Base-by-base conservation (phyloP, 441 rosid species). In the Adansonia rubrostipa region DNA sequence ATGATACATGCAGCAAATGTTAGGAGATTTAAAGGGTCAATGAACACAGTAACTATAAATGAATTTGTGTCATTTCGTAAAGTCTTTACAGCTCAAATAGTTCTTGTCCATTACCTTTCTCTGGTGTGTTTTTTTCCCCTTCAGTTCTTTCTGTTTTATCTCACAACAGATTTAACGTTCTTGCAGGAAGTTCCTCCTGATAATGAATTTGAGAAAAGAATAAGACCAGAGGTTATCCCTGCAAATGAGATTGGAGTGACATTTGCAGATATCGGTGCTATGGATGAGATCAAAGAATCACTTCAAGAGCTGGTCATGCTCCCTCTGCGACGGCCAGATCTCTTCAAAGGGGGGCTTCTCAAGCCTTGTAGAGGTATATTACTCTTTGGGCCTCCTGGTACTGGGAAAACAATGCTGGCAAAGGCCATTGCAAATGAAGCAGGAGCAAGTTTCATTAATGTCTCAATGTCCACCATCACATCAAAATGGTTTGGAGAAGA, bases 401-500 rank as follows among this genome's bases (percentile, higher is more conserved):
- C 98, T 0, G 99, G 99, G 20, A 96, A 96, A 85, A 96, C 98
- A 73, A 96, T 96, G 99, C 89, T 96, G 80, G 98, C 98, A 15
- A 94, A 94, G 87, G 99, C 99, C 79, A 93, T 94, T 70, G 99
- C 99, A 0, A 93, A 94, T 60, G 98, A 96, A 87, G 99, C 99
- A n/a, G 98, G 98, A 78, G 98, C 99, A 50, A 94, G 98, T 86
- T 96, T 96, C 87, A 94, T 96, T 78, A 96, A 96, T 36, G 99
- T 96, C 51, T 96, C 98, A 0, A 93, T 96, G 98, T 96, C 99
- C 80, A 94, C 98, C 83, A 93, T 96, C 76, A 96, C 99, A 56
- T 94, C 98, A n/a, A 96, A 96, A 86, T 96, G 99, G 99, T 96
- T 94, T 68, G 98, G 99, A 17, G 99, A 96, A 88, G 99, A 96